Percentiles rank a stretch among this genome's conserved stretches.
Evolutionary conservation across 2,329 filamentous ascomycete species (phyloP).

Genomic region (Stagonosporopsis vannaccii): DNA sequence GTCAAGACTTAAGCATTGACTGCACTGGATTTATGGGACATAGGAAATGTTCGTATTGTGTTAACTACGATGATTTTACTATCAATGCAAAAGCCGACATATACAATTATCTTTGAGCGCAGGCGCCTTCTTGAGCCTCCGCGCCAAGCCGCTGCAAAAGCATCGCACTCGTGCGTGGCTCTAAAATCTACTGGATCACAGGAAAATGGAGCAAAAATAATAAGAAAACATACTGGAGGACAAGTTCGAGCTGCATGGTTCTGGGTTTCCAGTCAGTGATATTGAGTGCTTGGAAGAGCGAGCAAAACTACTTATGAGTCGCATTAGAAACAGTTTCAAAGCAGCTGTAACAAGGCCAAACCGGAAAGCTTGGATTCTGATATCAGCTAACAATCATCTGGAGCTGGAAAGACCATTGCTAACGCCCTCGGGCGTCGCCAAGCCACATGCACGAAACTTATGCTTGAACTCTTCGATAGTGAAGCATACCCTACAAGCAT

Average conservation of each 20-base stretch:
- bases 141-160: neutral
- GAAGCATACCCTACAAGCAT: too few relatives aligned
- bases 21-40: neutral
- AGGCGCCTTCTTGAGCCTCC: too few relatives aligned
- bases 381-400: neutral
- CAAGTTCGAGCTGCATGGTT: neutral
- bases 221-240: neutral
- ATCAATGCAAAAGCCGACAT: neutral
- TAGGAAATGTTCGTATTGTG: neutral
- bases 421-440: too few relatives aligned
- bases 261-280: neutral
- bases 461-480: too few relatives aligned
- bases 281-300: neutral
- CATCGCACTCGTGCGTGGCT: neutral
- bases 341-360: too few relatives aligned
- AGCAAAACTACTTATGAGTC: neutral
- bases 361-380: neutral
- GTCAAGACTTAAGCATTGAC: neutral
- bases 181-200: neutral
- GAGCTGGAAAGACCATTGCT: neutral
- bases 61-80: neutral
- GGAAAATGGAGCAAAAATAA: neutral
- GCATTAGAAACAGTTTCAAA: neutral
- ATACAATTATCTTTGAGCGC: neutral
- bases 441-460: too few relatives aligned